A percentile compares a stretch with the other conserved stretches of the same genome.
phyloP scores from a whole-genome alignment of 768 basidiomycete species.

The Neoboletus brunneissimus region DNA sequence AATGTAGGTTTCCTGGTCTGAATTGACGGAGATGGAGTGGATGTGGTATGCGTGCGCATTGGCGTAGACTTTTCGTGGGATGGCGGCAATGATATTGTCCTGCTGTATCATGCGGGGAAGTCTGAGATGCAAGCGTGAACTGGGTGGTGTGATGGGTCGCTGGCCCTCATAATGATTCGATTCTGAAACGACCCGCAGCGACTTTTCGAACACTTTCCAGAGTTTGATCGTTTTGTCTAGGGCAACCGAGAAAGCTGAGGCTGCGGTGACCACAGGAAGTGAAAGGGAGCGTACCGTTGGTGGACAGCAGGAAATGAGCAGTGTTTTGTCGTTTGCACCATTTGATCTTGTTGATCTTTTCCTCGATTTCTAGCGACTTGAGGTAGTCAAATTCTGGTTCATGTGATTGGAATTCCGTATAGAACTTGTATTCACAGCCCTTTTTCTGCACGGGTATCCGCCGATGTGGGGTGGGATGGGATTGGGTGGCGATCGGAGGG shows the following conservation, averaged over 20 bases:
- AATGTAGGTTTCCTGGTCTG: slow-evolving; percentile 98
- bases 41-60: slow-evolving; percentile 99
- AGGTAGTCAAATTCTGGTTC: slow-evolving; percentile 99
- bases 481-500: slow-evolving; percentile 26
- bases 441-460: slow-evolving; percentile 70
- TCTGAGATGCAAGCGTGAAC: slow-evolving; percentile 57
- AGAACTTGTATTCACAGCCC: slow-evolving; percentile 99
- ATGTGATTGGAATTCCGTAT: slow-evolving; percentile 99
- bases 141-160: slow-evolving; percentile 63
- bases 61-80: slow-evolving; percentile 97
- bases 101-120: slow-evolving; percentile 91
- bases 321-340: slow-evolving; percentile 99
- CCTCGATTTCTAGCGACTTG: slow-evolving; percentile 99
- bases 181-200: slow-evolving; percentile 91
- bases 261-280: neutral
- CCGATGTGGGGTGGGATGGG: slow-evolving; percentile 16
- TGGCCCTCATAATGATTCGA: slow-evolving; percentile 89
- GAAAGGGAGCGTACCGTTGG: slow-evolving; percentile 68
- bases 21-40: slow-evolving; percentile 99
- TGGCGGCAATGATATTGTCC: slow-evolving; percentile 98
- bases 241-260: slow-evolving; percentile 1
- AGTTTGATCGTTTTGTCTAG: slow-evolving; percentile 99
- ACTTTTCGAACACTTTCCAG: slow-evolving; percentile 99
- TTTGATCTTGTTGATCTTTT: slow-evolving; percentile 99
- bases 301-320: slow-evolving; percentile 95